phyloP scores from a whole-genome alignment of 2,329 filamentous ascomycete species.

The Paecilomyces variotii region DNA sequence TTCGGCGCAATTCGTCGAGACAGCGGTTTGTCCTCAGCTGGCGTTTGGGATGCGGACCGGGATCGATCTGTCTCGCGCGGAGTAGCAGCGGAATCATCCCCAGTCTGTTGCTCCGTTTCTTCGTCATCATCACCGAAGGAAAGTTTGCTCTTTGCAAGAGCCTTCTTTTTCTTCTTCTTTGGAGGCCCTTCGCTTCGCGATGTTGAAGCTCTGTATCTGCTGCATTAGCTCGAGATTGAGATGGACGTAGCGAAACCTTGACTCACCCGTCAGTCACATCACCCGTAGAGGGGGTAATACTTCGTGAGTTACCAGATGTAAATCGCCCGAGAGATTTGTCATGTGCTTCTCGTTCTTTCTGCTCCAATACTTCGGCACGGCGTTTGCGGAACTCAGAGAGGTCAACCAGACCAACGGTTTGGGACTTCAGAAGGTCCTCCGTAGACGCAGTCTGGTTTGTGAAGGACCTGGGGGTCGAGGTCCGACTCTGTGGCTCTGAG shows the following conservation, averaged over 20 bases:
- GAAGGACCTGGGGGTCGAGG: slow-evolving; percentile 50
- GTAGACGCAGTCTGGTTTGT: slow-evolving; percentile 67
- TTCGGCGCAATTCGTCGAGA: slow-evolving; percentile 35
- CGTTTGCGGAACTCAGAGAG: slow-evolving; percentile 94
- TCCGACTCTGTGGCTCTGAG: slow-evolving; percentile 31
- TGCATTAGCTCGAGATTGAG: slow-evolving; percentile 39
- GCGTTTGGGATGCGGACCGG: slow-evolving; percentile 31
- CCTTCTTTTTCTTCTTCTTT: slow-evolving; percentile 53
- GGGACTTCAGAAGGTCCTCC: slow-evolving; percentile 72
- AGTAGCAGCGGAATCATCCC: slow-evolving; percentile 29
- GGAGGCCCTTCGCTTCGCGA: slow-evolving; percentile 38
- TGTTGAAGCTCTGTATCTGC: slow-evolving; percentile 49
- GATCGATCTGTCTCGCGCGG: slow-evolving; percentile 31
- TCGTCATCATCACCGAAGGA: slow-evolving; percentile 58
- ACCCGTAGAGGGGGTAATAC: slow-evolving; percentile 41
- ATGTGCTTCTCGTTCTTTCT: slow-evolving; percentile 73
- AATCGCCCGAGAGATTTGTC: slow-evolving; percentile 48
- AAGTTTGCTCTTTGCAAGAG: slow-evolving; percentile 51
- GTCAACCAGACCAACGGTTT: slow-evolving; percentile 84
- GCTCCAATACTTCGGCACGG: slow-evolving; percentile 85
- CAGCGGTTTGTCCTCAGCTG: slow-evolving; percentile 21
- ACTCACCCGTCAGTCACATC: slow-evolving; percentile 53
- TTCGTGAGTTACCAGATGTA: slow-evolving; percentile 39
- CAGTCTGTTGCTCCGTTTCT: slow-evolving; percentile 38
- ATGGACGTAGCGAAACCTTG: slow-evolving; percentile 6